Conservation (phyloP, 108 stramenopile genomes). For the Fistulifera pelliculosa region DNA sequence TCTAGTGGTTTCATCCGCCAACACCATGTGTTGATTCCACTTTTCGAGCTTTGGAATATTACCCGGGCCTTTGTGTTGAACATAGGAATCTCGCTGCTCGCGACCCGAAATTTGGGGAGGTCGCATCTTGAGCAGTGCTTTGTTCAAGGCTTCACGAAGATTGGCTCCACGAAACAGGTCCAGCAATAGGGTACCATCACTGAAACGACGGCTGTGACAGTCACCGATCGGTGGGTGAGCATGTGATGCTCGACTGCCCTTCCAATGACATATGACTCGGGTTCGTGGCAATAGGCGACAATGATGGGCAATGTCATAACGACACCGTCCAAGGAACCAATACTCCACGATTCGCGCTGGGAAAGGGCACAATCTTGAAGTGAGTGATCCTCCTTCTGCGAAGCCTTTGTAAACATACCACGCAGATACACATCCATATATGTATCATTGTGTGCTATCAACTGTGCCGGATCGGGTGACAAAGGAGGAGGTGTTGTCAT, state of each 20-base stretch:
- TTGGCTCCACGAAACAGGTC: slow-evolving; percentile 11
- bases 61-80: slow-evolving; percentile 11
- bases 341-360: slow-evolving; percentile 21
- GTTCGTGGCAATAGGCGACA: slow-evolving; percentile 18
- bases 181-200: slow-evolving; percentile 18
- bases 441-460: slow-evolving; percentile 18
- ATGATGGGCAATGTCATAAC: slow-evolving; percentile 21
- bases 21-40: slow-evolving; percentile 25
- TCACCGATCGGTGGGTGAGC: slow-evolving; percentile 17
- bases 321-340: slow-evolving; percentile 23
- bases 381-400: slow-evolving; percentile 7
- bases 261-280: slow-evolving; percentile 19
- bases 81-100: slow-evolving; percentile 18
- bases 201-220: slow-evolving; percentile 16
- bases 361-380: slow-evolving; percentile 15
- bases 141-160: slow-evolving; percentile 8
- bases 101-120: slow-evolving; percentile 20
- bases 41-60: slow-evolving; percentile 20
- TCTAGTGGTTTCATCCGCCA: slow-evolving; percentile 4
- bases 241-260: slow-evolving; percentile 23
- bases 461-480: slow-evolving; percentile 5
- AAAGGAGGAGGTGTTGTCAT: slow-evolving; percentile 14
- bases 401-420: slow-evolving; percentile 17
- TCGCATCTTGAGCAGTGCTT: slow-evolving; percentile 20
- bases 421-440: slow-evolving; percentile 27